Base-by-base conservation (phyloP, 2,329 filamentous ascomycete genomes). In the Penicillium paneum region DNA sequence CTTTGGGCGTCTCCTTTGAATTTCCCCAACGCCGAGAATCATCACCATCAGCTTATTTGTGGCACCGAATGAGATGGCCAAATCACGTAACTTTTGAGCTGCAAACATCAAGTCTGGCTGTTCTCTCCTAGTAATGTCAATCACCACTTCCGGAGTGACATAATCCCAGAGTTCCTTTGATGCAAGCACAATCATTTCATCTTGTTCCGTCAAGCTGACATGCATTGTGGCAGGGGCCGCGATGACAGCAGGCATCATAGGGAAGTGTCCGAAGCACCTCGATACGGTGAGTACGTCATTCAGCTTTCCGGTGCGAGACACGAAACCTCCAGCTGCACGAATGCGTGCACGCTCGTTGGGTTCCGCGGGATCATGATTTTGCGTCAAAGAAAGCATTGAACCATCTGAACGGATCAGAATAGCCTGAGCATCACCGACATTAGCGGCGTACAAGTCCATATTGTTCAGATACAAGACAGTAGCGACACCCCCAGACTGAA, bases 1-100 rank as follows among this genome's bases (percentile, higher is more conserved):
- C 48, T 87, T 73, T 60, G 89, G 84, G 70, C 95, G 89, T 54
- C 91, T 85, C 69, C 90, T 89, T 75, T 96, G 93, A 50, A 99
- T 78, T 68, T 97, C 92, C 52, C 89, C 87, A 35, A 99, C 89
- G 52, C 92, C 93, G 51, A 99, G 86, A 79, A 99, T 90, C 93
- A 97, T 97, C 41, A 99, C 91, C 92, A 97, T 97, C 60, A 97
- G 90, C 76, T 99, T 99, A 68, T 88, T 88, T 1, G 87, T 92
- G 12, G 93, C 90, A 49, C 94, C 94, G 71, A 97, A 97, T 1
- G 93, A 91, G 69, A 99, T 96, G 39, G 94, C 94, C 51, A 97
- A 79, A 76, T 99, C 94, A 55, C 94, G 86, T 31, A 99, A 82
- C 75, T 96, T 96, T 71, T 97, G 93, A 4, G 94, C 89, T 15